Conservation (phyloP, 805 yeast genomes). For the Zygoascus bituminiphila region DNA sequence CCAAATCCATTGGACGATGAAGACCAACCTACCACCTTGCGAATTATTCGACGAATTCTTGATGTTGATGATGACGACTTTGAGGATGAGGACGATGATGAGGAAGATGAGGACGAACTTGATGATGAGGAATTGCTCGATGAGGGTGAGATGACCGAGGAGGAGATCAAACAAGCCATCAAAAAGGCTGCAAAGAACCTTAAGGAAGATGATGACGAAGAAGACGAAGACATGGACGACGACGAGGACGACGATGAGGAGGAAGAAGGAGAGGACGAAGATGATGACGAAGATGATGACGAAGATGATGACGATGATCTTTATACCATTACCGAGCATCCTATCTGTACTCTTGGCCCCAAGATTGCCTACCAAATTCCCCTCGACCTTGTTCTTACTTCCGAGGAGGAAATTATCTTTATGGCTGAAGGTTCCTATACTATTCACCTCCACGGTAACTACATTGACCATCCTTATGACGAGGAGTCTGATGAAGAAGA, state of each 20-base stretch:
- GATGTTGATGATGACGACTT: slow-evolving; percentile 22
- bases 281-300: slow-evolving; percentile 41
- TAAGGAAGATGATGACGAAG: slow-evolving; percentile 31
- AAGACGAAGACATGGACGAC: slow-evolving; percentile 29
- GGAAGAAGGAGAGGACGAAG: slow-evolving; percentile 43
- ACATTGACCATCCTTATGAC: slow-evolving; percentile 91
- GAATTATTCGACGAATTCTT: slow-evolving; percentile 67
- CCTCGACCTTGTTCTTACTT: slow-evolving; percentile 78
- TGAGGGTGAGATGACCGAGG: slow-evolving; percentile 36
- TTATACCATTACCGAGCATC: slow-evolving; percentile 73
- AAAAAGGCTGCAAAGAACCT: slow-evolving; percentile 28
- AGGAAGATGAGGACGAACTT: slow-evolving; percentile 28
- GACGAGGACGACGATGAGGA: slow-evolving; percentile 42
- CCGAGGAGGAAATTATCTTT: slow-evolving; percentile 89
- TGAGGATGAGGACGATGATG: slow-evolving; percentile 25
- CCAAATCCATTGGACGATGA: slow-evolving; percentile 61
- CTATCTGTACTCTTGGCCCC: slow-evolving; percentile 87
- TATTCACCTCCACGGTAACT: slow-evolving; percentile 88
- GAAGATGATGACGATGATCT: slow-evolving; percentile 56
- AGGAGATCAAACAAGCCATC: slow-evolving; percentile 38
- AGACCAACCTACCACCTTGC: slow-evolving; percentile 66
- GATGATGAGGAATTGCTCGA: slow-evolving; percentile 32
- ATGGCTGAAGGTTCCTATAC: slow-evolving; percentile 96
- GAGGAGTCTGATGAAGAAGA: slow-evolving; percentile 46
- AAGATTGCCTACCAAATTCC: slow-evolving; percentile 75